Percentiles rank a stretch among this genome's conserved stretches.
Evolutionary conservation across 2,329 filamentous ascomycete species (phyloP).

Genomic region (Penicillium sp.): DNA sequence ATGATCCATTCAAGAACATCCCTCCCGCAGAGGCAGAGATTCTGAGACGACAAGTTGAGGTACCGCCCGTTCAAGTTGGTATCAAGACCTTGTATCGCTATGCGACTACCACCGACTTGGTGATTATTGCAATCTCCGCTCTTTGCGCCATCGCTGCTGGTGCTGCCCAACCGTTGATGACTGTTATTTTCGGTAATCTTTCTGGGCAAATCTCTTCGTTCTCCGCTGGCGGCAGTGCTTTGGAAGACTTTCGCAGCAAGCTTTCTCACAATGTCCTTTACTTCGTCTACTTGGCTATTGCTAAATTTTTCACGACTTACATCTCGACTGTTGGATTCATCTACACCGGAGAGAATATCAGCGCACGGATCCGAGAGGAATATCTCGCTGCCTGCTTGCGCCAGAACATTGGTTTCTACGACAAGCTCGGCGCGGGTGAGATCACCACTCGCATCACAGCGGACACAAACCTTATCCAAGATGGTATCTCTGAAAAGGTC

Average conservation of each 20-base stretch:
- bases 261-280: neutral
- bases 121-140: neutral
- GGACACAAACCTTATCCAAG: conserved; percentile 81
- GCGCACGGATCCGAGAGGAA: conserved; percentile 67
- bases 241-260: neutral
- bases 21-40: neutral
- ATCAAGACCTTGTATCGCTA: neutral
- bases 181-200: neutral
- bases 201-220: neutral
- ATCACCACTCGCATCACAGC: conserved; percentile 82
- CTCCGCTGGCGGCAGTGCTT: neutral
- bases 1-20: neutral
- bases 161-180: conserved; percentile 2
- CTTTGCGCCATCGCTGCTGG: conserved; percentile 1
- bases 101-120: neutral
- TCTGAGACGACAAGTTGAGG: neutral
- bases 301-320: conserved; percentile 9
- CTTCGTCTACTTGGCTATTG: conserved; percentile 1
- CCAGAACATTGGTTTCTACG: conserved; percentile 83
- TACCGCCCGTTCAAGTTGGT: neutral
- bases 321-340: conserved; percentile 18
- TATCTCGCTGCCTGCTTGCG: conserved; percentile 75
- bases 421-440: conserved; percentile 80
- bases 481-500: conserved; percentile 81
- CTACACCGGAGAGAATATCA: conserved; percentile 2